Percentiles rank a stretch among this genome's conserved stretches.
phyloP scores from a whole-genome alignment of 2,329 filamentous ascomycete species.

The Pseudocercospora fijiensis region DNA sequence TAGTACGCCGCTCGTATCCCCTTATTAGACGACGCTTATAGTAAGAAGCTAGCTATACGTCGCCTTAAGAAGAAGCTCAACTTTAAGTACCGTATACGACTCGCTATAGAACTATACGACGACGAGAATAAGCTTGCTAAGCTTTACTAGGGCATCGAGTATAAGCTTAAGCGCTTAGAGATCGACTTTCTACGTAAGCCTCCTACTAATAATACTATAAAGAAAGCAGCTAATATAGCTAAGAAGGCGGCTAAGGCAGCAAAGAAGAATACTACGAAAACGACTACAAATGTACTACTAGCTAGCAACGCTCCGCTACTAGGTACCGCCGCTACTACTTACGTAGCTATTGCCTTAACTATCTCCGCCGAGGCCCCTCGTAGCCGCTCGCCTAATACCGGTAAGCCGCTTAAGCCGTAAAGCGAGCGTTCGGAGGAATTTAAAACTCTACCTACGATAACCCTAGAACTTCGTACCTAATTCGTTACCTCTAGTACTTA shows the following conservation, averaged over 20 bases:
- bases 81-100: not conserved
- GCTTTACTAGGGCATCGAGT: not conserved
- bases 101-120: not conserved
- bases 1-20: too few relatives aligned
- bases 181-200: not conserved
- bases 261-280: not conserved
- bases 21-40: too few relatives aligned
- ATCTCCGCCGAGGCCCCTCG: not conserved
- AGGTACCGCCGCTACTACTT: not conserved
- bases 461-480: not conserved
- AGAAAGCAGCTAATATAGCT: too few relatives aligned
- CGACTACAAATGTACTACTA: not conserved
- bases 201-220: not conserved
- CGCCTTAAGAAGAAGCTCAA: too few relatives aligned
- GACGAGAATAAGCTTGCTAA: not conserved
- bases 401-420: not conserved
- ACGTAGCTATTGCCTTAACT: not conserved
- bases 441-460: not conserved
- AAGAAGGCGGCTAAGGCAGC: not conserved
- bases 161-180: not conserved
- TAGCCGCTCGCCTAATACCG: too few relatives aligned
- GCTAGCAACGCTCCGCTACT: not conserved
- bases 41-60: too few relatives aligned
- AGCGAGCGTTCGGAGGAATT: not conserved
- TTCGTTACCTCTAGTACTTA: not conserved